These are phyloP conservation scores for Hypomyces perniciosus DNA, from an alignment of 2,329 filamentous ascomycete genomes.

Conservation along the genomic window DNA sequence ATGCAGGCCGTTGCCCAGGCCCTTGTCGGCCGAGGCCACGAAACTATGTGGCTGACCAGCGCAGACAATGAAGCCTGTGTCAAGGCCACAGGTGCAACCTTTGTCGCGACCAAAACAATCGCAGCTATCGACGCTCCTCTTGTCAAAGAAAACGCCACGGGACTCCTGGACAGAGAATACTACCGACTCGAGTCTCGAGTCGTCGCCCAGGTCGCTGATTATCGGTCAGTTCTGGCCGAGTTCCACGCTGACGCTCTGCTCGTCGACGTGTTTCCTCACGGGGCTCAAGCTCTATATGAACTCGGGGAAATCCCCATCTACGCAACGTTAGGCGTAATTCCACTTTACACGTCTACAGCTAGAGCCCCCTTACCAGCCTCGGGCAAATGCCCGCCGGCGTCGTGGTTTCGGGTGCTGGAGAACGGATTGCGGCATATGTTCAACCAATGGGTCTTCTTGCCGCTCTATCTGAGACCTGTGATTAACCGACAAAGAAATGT, in stretches of 20 bases:
- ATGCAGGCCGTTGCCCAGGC: constrained; percentile 34
- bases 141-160: constrained; percentile 21
- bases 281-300: constrained; percentile 30
- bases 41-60: constrained; percentile 33
- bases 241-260: constrained; percentile 29
- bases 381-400: constrained; percentile 25
- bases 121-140: constrained; percentile 27
- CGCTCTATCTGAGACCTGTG: constrained; percentile 22
- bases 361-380: constrained; percentile 27
- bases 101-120: constrained; percentile 26
- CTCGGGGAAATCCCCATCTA: constrained; percentile 29
- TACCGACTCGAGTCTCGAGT: constrained; percentile 23
- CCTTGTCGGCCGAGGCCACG: constrained; percentile 31
- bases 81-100: constrained; percentile 28
- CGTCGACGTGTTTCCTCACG: constrained; percentile 33
- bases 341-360: constrained; percentile 29
- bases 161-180: constrained; percentile 26
- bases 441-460: constrained; percentile 22
- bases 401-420: constrained; percentile 19
- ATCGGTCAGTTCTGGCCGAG: constrained; percentile 24
- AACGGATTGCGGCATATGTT: constrained; percentile 25
- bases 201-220: constrained; percentile 30
- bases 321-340: constrained; percentile 35
- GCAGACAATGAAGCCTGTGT: constrained; percentile 29
- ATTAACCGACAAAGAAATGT: constrained; percentile 26